Evolutionary conservation across 2,329 filamentous ascomycete genomes (phyloP).

Genomic region (Coniochaeta sp.): DNA sequence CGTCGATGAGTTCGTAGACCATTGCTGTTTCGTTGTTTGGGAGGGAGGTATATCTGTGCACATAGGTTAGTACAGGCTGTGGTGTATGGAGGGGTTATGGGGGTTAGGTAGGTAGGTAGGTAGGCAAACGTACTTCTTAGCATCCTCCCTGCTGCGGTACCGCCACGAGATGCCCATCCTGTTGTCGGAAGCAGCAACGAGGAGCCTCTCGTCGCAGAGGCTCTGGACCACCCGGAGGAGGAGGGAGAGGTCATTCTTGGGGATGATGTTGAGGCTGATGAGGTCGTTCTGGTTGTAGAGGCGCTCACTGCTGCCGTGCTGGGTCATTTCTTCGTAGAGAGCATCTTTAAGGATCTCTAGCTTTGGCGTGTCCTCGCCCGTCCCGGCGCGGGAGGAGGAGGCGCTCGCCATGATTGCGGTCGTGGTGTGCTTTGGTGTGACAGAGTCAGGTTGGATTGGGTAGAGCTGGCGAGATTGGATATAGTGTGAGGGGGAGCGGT

Average conservation of each 20-base stretch:
- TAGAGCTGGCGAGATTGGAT: background rate
- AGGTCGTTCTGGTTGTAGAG: slow-evolving; percentile 55
- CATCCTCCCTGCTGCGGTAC: slow-evolving; percentile 52
- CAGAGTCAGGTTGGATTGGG: background rate
- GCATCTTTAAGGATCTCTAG: slow-evolving; percentile 45
- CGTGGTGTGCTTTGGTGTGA: background rate
- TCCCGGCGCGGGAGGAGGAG: slow-evolving; percentile 6
- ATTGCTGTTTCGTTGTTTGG: slow-evolving; percentile 69
- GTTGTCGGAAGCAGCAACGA: slow-evolving; percentile 39
- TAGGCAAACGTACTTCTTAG: slow-evolving; percentile 43
- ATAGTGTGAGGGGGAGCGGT: too few species aligned
- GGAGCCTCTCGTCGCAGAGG: slow-evolving; percentile 53
- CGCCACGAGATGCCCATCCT: slow-evolving; percentile 47
- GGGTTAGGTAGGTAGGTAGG: background rate
- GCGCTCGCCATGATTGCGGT: slow-evolving; percentile 11
- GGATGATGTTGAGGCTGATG: slow-evolving; percentile 48
- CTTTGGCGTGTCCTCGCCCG: slow-evolving; percentile 28
- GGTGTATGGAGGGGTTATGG: background rate
- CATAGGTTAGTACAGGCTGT: too few species aligned
- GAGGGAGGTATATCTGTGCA: slow-evolving; percentile 52
- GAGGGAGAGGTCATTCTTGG: slow-evolving; percentile 46
- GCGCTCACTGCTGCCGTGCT: slow-evolving; percentile 37
- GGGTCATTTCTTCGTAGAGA: slow-evolving; percentile 49
- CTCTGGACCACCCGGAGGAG: slow-evolving; percentile 50
- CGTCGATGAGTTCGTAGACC: slow-evolving; percentile 85